Evolutionary conservation across 2,329 filamentous ascomycete genomes (phyloP), one percentile per base, ranked within the genome.

Genomic region (Myriangium duriaei): DNA sequence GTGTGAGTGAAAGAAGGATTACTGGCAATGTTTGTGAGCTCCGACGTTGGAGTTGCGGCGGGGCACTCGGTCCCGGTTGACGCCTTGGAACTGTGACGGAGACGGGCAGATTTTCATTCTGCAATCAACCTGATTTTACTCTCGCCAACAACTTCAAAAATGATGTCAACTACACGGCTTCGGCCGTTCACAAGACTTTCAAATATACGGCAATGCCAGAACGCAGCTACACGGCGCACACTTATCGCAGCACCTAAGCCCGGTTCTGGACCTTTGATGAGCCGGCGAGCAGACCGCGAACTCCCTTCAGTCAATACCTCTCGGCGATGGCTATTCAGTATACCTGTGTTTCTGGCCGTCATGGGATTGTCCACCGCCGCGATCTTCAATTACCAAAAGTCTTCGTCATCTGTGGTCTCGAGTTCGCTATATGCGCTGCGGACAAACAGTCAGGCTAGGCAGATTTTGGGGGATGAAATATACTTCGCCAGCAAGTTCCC

Each of bases 371-470:
- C 79, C 48, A 78, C 79, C 47, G 65, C 92, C 43, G 84, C 81
- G 49, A 95, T 98, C 61, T 96, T 98, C 80, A 98, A 98, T 72
- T 96, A 98, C 73, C 88, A 98, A 60, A 95, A 95, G 61, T 76
- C 79, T 41, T 85, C 82, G n/a, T 85, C 78, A 16, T 82, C 81
- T 39, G 82, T 68, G 11, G 63, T 95, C n/a, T 76, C 76, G 39
- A 84, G 81, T 39, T 91, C 86, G 4, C 73, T 98, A 17, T 98
- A 96, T 68, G 82, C 88, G 1, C 72, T 98, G 46, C 82, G 91
- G 46, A 92, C 83, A 2, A 85, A 80, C 41, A 64, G 73, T 2
- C 63, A 68, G 42, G 91, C 86, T 32, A 76, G 87, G 52, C 77
- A 76, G 41, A 64, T 79, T 32, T 72, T 98, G 17, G 91, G 91